phyloP scores from a whole-genome alignment of 768 basidiomycete species.

The Strobilomyces confusus region DNA sequence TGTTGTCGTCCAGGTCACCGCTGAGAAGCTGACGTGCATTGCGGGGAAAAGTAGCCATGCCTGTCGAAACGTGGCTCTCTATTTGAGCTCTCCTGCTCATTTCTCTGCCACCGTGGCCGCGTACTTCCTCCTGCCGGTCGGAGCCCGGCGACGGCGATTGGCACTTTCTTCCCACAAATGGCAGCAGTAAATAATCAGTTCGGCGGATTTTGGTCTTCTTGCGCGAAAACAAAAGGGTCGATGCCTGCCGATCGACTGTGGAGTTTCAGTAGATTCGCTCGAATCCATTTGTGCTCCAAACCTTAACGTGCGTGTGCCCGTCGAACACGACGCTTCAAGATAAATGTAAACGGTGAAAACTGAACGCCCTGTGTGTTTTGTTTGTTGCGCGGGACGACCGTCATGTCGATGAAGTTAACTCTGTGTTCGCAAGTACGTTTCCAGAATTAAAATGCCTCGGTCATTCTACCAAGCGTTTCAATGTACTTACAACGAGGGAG shows the following conservation, averaged over 20 bases:
- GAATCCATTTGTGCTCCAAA: slow-evolving; percentile 15
- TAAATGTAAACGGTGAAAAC: slow-evolving; percentile 3
- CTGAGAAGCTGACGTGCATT: neutral
- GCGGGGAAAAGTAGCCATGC: slow-evolving; percentile 24
- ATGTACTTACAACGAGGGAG: slow-evolving; percentile 14
- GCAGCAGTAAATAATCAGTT: slow-evolving; percentile 25
- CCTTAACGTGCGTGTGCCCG: slow-evolving; percentile 12
- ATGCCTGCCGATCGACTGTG: slow-evolving; percentile 3
- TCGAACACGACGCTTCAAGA: slow-evolving; percentile 3
- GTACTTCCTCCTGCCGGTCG: slow-evolving; percentile 30
- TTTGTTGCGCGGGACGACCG: neutral
- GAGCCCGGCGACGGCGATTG: slow-evolving; percentile 27
- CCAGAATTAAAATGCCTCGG: too few relatives aligned
- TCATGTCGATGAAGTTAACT: slow-evolving; percentile 10
- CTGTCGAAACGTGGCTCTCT: slow-evolving; percentile 23
- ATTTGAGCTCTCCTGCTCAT: slow-evolving; percentile 16
- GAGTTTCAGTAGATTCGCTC: too few relatives aligned
- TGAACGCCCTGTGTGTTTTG: neutral
- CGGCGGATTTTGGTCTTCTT: slow-evolving; percentile 18
- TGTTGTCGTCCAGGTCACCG: neutral
- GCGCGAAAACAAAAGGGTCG: slow-evolving; percentile 29
- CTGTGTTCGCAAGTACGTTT: slow-evolving; percentile 11
- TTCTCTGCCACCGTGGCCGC: slow-evolving; percentile 28
- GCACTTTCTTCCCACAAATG: slow-evolving; percentile 31
- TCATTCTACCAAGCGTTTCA: neutral